Evolutionary conservation across 1,139 yeast genomes (phyloP), one percentile per base, ranked within the genome.

Genomic region (Yamadazyma trypodendri): DNA sequence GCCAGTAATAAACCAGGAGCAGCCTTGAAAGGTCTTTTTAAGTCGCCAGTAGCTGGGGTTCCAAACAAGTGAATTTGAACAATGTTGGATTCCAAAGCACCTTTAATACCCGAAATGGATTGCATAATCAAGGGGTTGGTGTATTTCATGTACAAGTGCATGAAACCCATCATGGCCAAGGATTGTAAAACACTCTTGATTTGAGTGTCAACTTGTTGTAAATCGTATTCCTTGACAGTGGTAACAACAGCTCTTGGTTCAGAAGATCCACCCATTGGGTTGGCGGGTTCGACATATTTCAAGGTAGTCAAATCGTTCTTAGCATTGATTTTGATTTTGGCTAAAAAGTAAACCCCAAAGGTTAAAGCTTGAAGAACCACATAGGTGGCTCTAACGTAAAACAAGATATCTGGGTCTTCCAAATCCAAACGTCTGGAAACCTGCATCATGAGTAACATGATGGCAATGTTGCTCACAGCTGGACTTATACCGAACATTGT

Each of bases 381-480:
- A 68, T 88, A 94, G 36, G 79, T 79, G 31, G 71, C 72, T 64
- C 99, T 83, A 42, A 87, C 90, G 61, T 81, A 85, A 59, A 84
- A 68, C 43, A 90, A 72, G 42, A 81, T 77, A 49, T 68, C 66
- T 37, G 95, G 92, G 65, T 92, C 79, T 63, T 90, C 97, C 68
- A 90, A 82, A 63, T 92, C 95, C 49, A 92, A 75, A 61, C 79
- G 80, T 68, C 89, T 88, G 50, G 97, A 80, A 48, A 89, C 84
- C 68, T 92, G 97, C 97, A 90, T 92, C 89, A 89, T 86, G 74
- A 83, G 84, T 61, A 92, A 84, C 96, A 90, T 90, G 78, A 92
- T 69, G 53, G 75, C 87, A 56, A 92, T 70, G 70, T 92, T 90
- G 51, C 89, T 68, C 50, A 89, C 72, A 52, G 95, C 95, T 36